Evolutionary conservation across 768 basidiomycete genomes (phyloP), one percentile per base, ranked within the genome.

Genomic region (Agaricus sinodeliciosus): DNA sequence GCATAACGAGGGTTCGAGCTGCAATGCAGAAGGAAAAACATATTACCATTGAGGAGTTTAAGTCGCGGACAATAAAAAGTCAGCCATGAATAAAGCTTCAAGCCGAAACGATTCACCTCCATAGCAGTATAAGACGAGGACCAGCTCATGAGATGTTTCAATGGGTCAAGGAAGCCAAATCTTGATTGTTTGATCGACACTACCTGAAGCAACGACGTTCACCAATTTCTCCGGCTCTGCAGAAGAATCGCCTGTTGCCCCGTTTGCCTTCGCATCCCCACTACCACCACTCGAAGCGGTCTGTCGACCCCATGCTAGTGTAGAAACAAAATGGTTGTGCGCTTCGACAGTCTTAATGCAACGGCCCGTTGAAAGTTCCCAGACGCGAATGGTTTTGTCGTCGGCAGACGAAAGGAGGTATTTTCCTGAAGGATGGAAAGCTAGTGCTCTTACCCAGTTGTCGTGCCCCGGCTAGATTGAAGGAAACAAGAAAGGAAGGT

Each of bases 381-480:
- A 95, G 8, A 94, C 78, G 8, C 90, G 82, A 59, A 94, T 81
- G 9, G 90, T 90, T 69, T 93, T 90, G 74, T 95, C 93, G 65
- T 95, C 93, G 11, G 90, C 88, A 3, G 87, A 90, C 8, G 91
- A 93, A n/a, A 95, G 75, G 11, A 95, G 79, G 65, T 82, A 87
- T 66, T 94, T 94, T 13, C 93, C 93, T 9, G 81, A 81, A 0
- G 93, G 93, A 67, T 94, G 93, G 72, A 94, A 94, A 15, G 87
- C 82, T 41, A 95, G 74, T 0, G 84, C 87, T 52, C 90, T 82
- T 47, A 95, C 77, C 93, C 93, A 95, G 60, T 92, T 91, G 67
- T 94, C 90, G 62, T 95, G 87, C 11, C 87, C 87, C 35, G 79
- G 74, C 81, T 86, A 61, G 13, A 35, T 15, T 27, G 25, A 44